Evolutionary conservation across 2,329 filamentous ascomycete genomes (phyloP).

Genomic region (Cladophialophora chaetospira): DNA sequence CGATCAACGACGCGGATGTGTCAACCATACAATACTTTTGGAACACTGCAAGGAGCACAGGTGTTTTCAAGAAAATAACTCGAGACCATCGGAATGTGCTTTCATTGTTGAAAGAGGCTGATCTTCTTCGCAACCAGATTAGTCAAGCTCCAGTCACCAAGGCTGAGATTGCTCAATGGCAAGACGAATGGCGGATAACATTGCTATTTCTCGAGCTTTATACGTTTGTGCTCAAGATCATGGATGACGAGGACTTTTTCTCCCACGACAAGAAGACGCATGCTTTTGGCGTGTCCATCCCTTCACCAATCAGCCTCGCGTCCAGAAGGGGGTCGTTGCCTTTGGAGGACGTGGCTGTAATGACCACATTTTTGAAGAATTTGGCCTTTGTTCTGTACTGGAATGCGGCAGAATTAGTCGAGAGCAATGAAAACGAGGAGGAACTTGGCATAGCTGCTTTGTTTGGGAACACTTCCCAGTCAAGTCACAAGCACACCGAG

Average conservation of each 20-base stretch:
- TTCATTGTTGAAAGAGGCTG: conserved; percentile 52
- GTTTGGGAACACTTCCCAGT: conserved; percentile 23
- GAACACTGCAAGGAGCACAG: conserved; percentile 63
- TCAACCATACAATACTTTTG: conserved; percentile 85
- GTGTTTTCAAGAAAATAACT: conserved; percentile 59
- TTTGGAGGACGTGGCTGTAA: conserved; percentile 67
- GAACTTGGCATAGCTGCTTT: conserved; percentile 25
- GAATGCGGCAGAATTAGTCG: conserved; percentile 67
- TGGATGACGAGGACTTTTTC: conserved; percentile 96
- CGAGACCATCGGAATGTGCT: conserved; percentile 61
- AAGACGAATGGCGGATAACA: conserved; percentile 82
- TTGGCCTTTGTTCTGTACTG: conserved; percentile 88
- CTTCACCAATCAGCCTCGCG: conserved; percentile 56
- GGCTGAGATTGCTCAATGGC: conserved; percentile 45
- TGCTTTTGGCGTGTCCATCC: conserved; percentile 41
- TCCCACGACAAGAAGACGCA: conserved; percentile 36
- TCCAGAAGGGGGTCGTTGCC: conserved; percentile 66
- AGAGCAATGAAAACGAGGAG: conserved; percentile 42
- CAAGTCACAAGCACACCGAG: conserved; percentile 34
- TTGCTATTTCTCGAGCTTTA: conserved; percentile 93
- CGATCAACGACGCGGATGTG: conserved; percentile 40
- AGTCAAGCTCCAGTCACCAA: conserved; percentile 29
- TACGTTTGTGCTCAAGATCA: conserved; percentile 86
- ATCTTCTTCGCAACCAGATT: conserved; percentile 45
- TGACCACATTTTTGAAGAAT: conserved; percentile 86